Conservation (phyloP, 306 rosid genomes). For the Amphicarpaea edgeworthii region DNA sequence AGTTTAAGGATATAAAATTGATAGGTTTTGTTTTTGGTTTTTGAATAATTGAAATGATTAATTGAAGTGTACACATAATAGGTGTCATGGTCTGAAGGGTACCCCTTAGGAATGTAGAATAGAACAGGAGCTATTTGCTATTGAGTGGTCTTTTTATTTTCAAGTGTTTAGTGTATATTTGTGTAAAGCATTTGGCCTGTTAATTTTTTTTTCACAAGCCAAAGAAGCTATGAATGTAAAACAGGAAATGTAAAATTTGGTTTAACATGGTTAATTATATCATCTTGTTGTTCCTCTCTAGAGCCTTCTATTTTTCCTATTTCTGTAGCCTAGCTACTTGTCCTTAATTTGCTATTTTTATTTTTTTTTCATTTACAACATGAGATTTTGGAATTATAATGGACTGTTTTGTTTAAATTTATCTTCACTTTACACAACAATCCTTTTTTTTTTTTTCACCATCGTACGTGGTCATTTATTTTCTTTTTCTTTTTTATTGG, state of each 20-base stretch:
- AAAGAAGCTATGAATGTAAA: constrained; percentile 20
- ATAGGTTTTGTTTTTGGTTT: background rate
- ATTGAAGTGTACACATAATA: background rate
- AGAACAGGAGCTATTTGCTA: background rate
- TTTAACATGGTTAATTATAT: background rate
- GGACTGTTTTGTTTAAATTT: no score
- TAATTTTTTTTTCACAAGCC: constrained; percentile 31
- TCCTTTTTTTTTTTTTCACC: no score
- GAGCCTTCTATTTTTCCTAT: no score
- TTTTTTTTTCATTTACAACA: no score
- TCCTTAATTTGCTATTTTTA: no score
- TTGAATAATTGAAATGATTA: background rate
- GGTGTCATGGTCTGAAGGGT: background rate
- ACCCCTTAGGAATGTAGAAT: background rate
- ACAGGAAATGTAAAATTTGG: no score
- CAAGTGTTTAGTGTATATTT: background rate
- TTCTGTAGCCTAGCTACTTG: no score
- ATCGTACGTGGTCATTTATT: no score
- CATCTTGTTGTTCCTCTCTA: no score
- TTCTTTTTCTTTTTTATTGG: no score
- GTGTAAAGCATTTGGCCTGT: constrained; percentile 12
- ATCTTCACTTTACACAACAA: no score
- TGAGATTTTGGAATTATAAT: no score
- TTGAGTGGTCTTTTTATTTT: background rate
- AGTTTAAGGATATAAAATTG: constrained; percentile 22